Evolutionary conservation across 2,329 filamentous ascomycete species (phyloP).

Genomic region (Pyrenochaeta sp.): DNA sequence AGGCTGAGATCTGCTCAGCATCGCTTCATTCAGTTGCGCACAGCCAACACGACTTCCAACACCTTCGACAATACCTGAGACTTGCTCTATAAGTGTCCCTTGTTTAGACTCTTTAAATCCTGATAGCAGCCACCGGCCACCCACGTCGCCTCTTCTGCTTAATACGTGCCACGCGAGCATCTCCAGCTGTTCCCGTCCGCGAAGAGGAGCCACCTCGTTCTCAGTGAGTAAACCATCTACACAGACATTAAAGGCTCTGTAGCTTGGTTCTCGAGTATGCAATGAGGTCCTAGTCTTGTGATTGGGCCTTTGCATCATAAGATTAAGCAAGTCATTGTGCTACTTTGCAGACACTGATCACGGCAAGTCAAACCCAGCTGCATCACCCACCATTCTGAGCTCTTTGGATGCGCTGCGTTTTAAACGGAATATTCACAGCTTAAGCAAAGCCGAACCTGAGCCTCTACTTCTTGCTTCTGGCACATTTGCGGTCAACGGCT

Average conservation of each 20-base stretch:
- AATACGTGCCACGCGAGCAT: constrained; percentile 38
- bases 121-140: constrained; percentile 5
- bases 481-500: constrained; percentile 14
- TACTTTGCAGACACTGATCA: constrained; percentile 23
- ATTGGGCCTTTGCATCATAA: constrained; percentile 20
- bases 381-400: constrained; percentile 9
- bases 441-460: neutral
- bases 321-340: constrained; percentile 30
- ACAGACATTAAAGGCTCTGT: neutral
- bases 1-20: constrained; percentile 21
- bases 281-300: constrained; percentile 26
- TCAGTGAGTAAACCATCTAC: constrained; percentile 8
- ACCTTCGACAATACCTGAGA: constrained; percentile 21
- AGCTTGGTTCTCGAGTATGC: constrained; percentile 5
- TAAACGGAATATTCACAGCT: neutral
- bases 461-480: constrained; percentile 2
- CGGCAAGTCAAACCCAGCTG: constrained; percentile 29
- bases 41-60: constrained; percentile 29
- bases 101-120: constrained; percentile 2
- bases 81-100: constrained; percentile 11
- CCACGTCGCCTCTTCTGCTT: constrained; percentile 6
- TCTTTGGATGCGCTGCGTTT: neutral
- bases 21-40: constrained; percentile 34
- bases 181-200: constrained; percentile 31
- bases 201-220: constrained; percentile 17